These are phyloP conservation scores for Gynandropsis gynandra DNA, from an alignment of 345 rosid genomes.

Conservation along the genomic window DNA sequence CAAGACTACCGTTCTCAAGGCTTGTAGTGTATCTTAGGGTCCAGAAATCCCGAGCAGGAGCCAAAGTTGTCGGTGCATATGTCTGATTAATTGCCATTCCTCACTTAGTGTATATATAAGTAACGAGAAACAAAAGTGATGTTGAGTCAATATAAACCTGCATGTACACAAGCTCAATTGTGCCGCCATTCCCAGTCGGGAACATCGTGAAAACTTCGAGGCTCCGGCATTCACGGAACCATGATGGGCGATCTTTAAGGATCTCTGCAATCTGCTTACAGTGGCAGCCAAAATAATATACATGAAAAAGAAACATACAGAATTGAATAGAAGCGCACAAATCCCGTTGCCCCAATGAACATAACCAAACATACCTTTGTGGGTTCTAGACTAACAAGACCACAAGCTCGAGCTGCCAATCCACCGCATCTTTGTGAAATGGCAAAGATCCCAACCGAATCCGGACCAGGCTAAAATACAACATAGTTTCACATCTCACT, in stretches of 20 bases:
- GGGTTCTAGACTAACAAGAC: conserved; percentile 98
- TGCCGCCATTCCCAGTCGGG: conserved; percentile 92
- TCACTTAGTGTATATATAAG: conserved; percentile 4
- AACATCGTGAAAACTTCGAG: conserved; percentile 94
- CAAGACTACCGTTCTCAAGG: conserved; percentile 95
- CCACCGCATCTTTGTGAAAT: conserved; percentile 99
- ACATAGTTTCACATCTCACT: conserved; percentile 4
- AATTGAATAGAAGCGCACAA: not conserved
- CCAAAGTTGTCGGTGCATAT: conserved; percentile 94
- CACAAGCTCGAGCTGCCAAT: conserved; percentile 99
- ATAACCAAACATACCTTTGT: conserved; percentile 45
- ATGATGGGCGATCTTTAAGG: conserved; percentile 93
- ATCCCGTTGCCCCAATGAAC: too few relatives aligned
- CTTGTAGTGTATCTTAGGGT: conserved; percentile 88
- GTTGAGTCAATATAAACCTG: too few relatives aligned
- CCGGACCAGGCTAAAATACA: conserved; percentile 95
- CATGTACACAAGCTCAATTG: conserved; percentile 85
- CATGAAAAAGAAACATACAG: not conserved
- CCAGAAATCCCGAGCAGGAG: conserved; percentile 99
- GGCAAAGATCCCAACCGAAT: conserved; percentile 99
- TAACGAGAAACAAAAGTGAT: conserved; percentile 3
- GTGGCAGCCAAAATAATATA: not conserved
- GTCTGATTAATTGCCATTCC: conserved; percentile 38
- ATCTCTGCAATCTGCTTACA: conserved; percentile 94
- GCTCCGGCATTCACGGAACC: conserved; percentile 99